A percentile compares a stretch with the other conserved stretches of the same genome.
phyloP scores from a whole-genome alignment of 331 rosid genomes.

The Rhamnella rubrinervis region DNA sequence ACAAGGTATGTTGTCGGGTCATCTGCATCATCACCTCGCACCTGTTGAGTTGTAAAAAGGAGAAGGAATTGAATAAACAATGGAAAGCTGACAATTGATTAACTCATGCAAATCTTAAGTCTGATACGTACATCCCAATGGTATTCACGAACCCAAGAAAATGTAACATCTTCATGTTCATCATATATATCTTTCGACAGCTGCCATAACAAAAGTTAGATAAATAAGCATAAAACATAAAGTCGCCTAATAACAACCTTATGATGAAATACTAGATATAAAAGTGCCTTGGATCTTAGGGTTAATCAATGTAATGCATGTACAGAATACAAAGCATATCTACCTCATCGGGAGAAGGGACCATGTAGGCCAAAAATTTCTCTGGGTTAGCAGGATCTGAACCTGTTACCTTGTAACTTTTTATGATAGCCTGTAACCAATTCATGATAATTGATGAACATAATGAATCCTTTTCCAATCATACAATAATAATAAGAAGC shows the following conservation, averaged over 20 bases:
- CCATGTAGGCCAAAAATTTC: conserved; percentile 94
- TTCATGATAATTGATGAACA: conserved; percentile 26
- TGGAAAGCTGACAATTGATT: not conserved
- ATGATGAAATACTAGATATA: not conserved
- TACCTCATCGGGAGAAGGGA: conserved; percentile 93
- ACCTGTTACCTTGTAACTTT: conserved; percentile 72
- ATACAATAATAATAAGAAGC: too few species aligned
- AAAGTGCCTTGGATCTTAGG: not conserved
- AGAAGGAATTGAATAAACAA: not conserved
- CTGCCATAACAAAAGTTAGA: conserved; percentile 53
- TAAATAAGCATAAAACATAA: conserved; percentile 18
- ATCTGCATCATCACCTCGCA: conserved; percentile 80
- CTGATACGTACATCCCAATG: conserved; percentile 74
- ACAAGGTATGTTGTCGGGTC: conserved; percentile 86
- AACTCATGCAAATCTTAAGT: conserved; percentile 6
- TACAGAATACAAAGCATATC: conserved; percentile 6
- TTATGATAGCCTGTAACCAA: conserved; percentile 76
- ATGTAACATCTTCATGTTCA: conserved; percentile 63
- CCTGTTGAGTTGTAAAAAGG: conserved; percentile 42
- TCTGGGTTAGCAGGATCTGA: conserved; percentile 78
- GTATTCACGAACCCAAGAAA: conserved; percentile 82
- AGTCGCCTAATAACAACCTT: conserved; percentile 1
- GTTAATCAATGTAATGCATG: not conserved
- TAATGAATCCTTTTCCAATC: conserved; percentile 12
- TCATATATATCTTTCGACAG: conserved; percentile 83